phyloP scores from a whole-genome alignment of 2,329 filamentous ascomycete species.

The Biscogniauxia mediterranea region DNA sequence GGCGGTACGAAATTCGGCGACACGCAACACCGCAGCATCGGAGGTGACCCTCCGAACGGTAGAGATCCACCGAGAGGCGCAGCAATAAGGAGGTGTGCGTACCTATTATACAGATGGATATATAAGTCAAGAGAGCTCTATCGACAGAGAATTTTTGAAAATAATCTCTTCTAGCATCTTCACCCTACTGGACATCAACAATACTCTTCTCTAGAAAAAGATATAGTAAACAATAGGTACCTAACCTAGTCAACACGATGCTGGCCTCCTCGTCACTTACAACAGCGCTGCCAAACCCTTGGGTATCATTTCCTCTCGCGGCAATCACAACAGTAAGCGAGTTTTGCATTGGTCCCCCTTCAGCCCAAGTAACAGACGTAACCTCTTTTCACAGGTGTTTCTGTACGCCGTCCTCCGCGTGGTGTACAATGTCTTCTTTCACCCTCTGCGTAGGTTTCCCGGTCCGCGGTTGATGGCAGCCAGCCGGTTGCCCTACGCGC shows the following conservation, averaged over 20 bases:
- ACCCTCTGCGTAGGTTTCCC: slow-evolving; percentile 5
- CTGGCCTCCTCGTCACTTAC: background rate
- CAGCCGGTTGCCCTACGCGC: slow-evolving; percentile 3
- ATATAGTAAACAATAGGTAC: too few relatives aligned
- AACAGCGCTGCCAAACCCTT: background rate
- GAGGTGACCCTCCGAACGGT: too few relatives aligned
- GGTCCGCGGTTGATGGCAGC: slow-evolving; percentile 3
- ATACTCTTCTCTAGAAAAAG: too few relatives aligned
- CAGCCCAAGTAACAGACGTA: background rate
- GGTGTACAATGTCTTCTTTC: slow-evolving; percentile 9
- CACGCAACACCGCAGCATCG: too few relatives aligned
- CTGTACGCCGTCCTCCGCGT: background rate
- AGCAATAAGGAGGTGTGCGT: too few relatives aligned
- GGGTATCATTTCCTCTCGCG: background rate
- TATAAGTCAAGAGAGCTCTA: too few relatives aligned
- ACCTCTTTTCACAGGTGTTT: background rate
- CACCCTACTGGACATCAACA: too few relatives aligned
- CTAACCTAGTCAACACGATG: background rate
- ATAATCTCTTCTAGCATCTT: too few relatives aligned
- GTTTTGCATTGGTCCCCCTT: background rate
- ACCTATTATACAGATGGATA: too few relatives aligned
- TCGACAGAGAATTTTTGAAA: too few relatives aligned
- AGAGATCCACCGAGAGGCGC: too few relatives aligned
- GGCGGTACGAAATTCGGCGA: too few relatives aligned
- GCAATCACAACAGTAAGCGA: background rate